Percentiles rank a stretch among this genome's conserved stretches.
Conservation (phyloP, 257 asterid genomes). For the Petrea volubilis region DNA sequence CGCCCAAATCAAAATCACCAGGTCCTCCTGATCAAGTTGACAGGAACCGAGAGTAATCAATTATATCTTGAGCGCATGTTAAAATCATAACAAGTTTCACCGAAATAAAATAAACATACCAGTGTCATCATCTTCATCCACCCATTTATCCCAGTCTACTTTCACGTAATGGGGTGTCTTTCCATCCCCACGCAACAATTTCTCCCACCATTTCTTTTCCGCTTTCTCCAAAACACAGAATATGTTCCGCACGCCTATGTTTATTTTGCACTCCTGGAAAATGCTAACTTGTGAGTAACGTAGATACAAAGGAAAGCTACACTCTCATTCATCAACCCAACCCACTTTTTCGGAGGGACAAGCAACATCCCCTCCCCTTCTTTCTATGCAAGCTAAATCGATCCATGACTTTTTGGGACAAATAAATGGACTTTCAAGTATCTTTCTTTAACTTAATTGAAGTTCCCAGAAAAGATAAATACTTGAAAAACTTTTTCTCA, state of each 20-base stretch:
- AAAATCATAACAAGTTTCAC: not conserved
- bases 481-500: not conserved
- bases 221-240: conserved; percentile 72
- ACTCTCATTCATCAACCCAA: not conserved
- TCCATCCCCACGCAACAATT: conserved; percentile 61
- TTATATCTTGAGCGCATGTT: not conserved
- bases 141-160: conserved; percentile 97
- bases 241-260: conserved; percentile 54
- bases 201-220: conserved; percentile 79
- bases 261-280: conserved; percentile 74
- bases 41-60: not conserved
- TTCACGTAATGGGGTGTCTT: conserved; percentile 82
- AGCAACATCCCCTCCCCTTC: not conserved
- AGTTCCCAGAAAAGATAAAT: not conserved
- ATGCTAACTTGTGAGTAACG: not conserved
- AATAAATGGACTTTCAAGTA: not conserved
- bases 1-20: conserved; percentile 59
- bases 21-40: conserved; percentile 53
- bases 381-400: not conserved
- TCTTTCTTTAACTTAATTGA: not conserved
- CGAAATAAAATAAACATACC: conserved; percentile 31
- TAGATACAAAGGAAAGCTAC: not conserved
- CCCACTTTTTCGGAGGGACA: not conserved
- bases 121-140: conserved; percentile 70
- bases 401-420: not conserved